Evolutionary conservation across 768 basidiomycete genomes (phyloP), one percentile per base, ranked within the genome.

Genomic region (Termitomyces sp.): DNA sequence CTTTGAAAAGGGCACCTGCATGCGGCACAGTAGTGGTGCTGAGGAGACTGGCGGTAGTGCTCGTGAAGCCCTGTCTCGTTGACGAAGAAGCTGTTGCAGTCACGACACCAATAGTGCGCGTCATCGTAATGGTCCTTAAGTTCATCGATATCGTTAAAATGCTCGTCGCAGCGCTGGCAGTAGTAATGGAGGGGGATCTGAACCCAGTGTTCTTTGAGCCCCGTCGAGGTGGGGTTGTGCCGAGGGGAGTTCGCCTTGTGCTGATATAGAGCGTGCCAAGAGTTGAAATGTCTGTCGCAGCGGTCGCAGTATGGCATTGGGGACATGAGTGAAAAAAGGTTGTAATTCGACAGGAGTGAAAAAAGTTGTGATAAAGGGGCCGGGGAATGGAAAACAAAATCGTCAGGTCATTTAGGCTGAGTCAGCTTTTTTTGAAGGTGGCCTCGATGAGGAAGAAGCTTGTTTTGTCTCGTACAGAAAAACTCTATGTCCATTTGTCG

Each of bases 141-240:
- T 0, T 73, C 72, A 0, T 67, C 20, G 0, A 65, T 25, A 54
- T 72, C 62, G 4, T 66, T 48, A 60, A 83, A 86, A 58, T 83
- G 79, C 15, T 62, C 59, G 36, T 79, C 57, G 69, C 87, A 88
- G 20, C 65, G 42, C 59, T 81, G 79, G 69, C 88, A 89, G 61
- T 81, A 88, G 45, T 69, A 12, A 57, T 87, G 87, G 0, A 14
- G 31, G 6, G 73, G 71, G 66, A 81, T 84, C 57, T 85, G 77
- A 31, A 81, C 74, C 64, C 70, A 86, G 68, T 89, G 87, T 59
- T 84, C 75, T 59, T 72, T 74, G 60, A 83, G 78, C 0, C 66
- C 78, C 1, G 0, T 2, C 63, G 63, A 63, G 0, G 80, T 68
- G 0, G 65, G 4, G 62, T 81, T 61, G 60, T 87, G 86, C 6